These are phyloP conservation scores for Eragrostis curvula DNA, from an alignment of 176 grass and related monocot species.

Conservation along the genomic window DNA sequence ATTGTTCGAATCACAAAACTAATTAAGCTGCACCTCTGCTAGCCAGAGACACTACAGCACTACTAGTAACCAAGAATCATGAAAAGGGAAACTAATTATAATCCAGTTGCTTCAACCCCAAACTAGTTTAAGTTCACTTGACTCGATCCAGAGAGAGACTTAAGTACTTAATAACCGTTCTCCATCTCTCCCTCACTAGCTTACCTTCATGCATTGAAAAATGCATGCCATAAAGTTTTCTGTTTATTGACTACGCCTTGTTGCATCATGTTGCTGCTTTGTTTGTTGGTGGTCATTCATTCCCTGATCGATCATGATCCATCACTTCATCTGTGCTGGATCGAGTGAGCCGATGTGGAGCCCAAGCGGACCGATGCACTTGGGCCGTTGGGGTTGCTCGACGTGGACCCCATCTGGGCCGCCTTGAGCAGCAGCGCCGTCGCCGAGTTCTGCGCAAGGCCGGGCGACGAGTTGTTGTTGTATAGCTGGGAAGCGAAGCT, in stretches of 20 bases:
- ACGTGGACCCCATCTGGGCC: constrained; percentile 81
- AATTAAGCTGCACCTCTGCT: not conserved
- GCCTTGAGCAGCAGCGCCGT: constrained; percentile 94
- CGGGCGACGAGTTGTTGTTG: constrained; percentile 27
- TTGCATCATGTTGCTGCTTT: too few relatives aligned
- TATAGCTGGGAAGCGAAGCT: constrained; percentile 45
- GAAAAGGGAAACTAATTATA: not conserved
- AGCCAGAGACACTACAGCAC: not conserved
- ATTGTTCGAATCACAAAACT: constrained; percentile 18
- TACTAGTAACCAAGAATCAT: not conserved
- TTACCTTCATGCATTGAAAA: constrained; percentile 1
- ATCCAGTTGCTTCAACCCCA: not conserved
- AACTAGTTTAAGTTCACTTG: constrained; percentile 11
- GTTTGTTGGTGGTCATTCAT: too few relatives aligned
- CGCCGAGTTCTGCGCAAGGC: constrained; percentile 74
- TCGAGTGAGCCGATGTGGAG: constrained; percentile 72
- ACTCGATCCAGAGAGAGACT: not conserved
- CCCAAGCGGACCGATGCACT: constrained; percentile 55
- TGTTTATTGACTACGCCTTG: constrained; percentile 20
- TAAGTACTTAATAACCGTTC: not conserved
- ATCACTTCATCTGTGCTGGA: constrained; percentile 70
- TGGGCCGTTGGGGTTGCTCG: constrained; percentile 33
- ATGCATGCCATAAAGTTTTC: not conserved
- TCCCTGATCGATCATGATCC: not conserved
- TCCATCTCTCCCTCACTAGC: not conserved